Percentiles rank a stretch among this genome's conserved stretches.
Evolutionary conservation across 768 basidiomycete genomes (phyloP).

Genomic region (Aureoboletus auriporus): DNA sequence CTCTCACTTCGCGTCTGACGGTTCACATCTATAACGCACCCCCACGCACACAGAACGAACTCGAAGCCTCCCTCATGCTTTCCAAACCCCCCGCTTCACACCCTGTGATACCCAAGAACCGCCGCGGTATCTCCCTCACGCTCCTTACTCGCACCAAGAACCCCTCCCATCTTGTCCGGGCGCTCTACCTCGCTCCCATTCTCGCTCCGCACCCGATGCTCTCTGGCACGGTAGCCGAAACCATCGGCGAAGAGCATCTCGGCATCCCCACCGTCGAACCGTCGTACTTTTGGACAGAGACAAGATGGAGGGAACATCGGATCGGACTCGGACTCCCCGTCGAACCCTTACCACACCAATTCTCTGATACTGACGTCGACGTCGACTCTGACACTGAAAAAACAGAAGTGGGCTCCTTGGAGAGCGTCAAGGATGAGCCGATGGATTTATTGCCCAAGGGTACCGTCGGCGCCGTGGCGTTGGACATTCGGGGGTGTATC

Average conservation of each 20-base stretch:
- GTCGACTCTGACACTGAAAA: conserved; percentile 9
- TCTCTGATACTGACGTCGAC: conserved; percentile 10
- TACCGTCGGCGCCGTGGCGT: conserved; percentile 81
- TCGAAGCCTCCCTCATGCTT: conserved; percentile 79
- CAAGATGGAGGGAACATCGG: conserved; percentile 75
- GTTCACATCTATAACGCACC: not conserved
- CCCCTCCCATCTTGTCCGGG: conserved; percentile 66
- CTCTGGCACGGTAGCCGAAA: conserved; percentile 62
- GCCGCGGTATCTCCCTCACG: conserved; percentile 62
- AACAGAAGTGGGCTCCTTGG: conserved; percentile 14
- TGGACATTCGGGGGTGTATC: conserved; percentile 73
- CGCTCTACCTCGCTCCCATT: conserved; percentile 64
- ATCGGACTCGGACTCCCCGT: conserved; percentile 71
- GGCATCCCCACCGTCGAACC: conserved; percentile 62
- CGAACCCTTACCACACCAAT: conserved; percentile 38
- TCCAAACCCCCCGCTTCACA: conserved; percentile 70
- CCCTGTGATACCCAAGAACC: conserved; percentile 50
- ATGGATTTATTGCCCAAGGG: conserved; percentile 67
- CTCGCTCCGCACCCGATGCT: conserved; percentile 67
- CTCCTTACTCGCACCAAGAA: conserved; percentile 67
- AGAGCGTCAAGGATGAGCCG: conserved; percentile 16
- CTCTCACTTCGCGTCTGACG: too few relatives aligned
- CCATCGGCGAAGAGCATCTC: conserved; percentile 46
- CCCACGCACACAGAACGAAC: conserved; percentile 56
- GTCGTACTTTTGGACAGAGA: conserved; percentile 74